Percentiles rank a stretch among this genome's conserved stretches.
Evolutionary conservation across 2,329 filamentous ascomycete genomes (phyloP).

Genomic region (Aspergillus texensis): DNA sequence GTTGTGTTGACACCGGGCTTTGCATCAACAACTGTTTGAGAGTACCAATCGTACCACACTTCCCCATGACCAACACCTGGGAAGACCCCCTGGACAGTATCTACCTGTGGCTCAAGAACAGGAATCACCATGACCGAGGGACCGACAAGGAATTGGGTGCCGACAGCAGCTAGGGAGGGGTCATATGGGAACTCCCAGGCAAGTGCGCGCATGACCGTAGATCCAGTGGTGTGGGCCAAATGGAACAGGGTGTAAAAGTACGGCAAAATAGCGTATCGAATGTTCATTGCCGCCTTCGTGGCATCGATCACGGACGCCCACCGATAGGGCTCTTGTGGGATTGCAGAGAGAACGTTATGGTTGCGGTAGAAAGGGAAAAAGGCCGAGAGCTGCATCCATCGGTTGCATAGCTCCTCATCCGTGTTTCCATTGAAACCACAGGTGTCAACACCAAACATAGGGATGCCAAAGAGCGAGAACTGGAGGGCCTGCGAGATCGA

Average conservation of each 20-base stretch:
- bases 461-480: constrained; percentile 74
- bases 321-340: constrained; percentile 70
- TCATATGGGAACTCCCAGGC: constrained; percentile 76
- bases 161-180: constrained; percentile 65
- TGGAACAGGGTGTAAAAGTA: constrained; percentile 78
- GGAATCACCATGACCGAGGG: constrained; percentile 67
- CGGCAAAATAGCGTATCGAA: constrained; percentile 71
- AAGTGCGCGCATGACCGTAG: constrained; percentile 72
- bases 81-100: constrained; percentile 68
- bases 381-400: constrained; percentile 73
- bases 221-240: constrained; percentile 64
- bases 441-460: constrained; percentile 74
- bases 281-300: constrained; percentile 66
- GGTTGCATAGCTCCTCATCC: constrained; percentile 69
- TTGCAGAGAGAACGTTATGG: constrained; percentile 67
- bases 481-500: constrained; percentile 77
- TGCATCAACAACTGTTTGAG: constrained; percentile 58
- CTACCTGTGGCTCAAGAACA: constrained; percentile 63
- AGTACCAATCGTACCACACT: constrained; percentile 81
- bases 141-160: constrained; percentile 74
- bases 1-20: constrained; percentile 60
- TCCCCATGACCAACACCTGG: constrained; percentile 64
- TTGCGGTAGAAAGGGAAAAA: constrained; percentile 82
- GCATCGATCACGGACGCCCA: constrained; percentile 70
- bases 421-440: constrained; percentile 72